These are phyloP conservation scores for Nymphaea colorata DNA, from an alignment of 164 flowering plant species.

Conservation along the genomic window DNA sequence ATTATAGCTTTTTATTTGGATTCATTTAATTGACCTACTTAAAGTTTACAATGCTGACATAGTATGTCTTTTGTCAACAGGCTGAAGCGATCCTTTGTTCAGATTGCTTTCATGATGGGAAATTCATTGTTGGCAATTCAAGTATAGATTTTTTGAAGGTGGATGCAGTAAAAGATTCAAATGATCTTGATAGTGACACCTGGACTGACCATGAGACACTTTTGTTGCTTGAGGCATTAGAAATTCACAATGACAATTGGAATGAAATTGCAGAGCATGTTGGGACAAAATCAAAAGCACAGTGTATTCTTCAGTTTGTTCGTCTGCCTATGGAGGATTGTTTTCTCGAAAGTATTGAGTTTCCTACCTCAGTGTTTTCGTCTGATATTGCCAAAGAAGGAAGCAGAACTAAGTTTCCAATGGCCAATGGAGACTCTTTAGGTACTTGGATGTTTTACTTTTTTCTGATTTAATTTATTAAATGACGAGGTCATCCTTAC, in stretches of 20 bases:
- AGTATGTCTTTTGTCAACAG: conserved; percentile 23
- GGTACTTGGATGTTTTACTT: conserved; percentile 17
- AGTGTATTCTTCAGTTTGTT: conserved; percentile 87
- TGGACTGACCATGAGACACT: conserved; percentile 97
- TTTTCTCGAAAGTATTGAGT: conserved; percentile 59
- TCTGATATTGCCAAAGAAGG: conserved; percentile 22
- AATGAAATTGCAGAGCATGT: conserved; percentile 94
- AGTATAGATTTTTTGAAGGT: conserved; percentile 75
- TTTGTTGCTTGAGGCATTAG: conserved; percentile 78
- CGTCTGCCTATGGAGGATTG: conserved; percentile 83
- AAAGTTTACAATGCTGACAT: neutral
- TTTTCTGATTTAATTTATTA: neutral
- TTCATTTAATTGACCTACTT: neutral
- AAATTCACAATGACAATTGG: conserved; percentile 80
- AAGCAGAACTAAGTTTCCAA: conserved; percentile 20
- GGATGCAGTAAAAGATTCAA: conserved; percentile 54
- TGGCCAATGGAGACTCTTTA: conserved; percentile 43
- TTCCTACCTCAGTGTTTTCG: conserved; percentile 34
- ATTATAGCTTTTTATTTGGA: neutral
- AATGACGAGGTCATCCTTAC: neutral
- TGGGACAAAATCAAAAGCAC: conserved; percentile 94
- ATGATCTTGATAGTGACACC: conserved; percentile 68
- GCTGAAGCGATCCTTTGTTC: conserved; percentile 62
- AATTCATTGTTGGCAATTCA: conserved; percentile 75
- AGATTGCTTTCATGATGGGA: conserved; percentile 84